Percentiles rank a stretch among this genome's conserved stretches.
These are phyloP conservation scores for Rutstroemia sp. DNA, from an alignment of 2,329 filamentous ascomycete species.

Conservation along the genomic window DNA sequence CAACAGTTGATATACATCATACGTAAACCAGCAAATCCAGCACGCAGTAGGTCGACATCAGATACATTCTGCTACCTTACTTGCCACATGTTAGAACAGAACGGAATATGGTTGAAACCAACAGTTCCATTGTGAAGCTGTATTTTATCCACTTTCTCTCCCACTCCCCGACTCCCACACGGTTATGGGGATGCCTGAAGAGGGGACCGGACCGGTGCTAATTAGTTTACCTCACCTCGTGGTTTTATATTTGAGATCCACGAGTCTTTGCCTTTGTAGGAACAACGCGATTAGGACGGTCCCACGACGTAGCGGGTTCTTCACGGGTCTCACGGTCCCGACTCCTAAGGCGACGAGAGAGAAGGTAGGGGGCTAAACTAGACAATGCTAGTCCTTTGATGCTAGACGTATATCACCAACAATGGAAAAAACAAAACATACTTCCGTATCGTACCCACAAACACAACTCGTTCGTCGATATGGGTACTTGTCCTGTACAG, in stretches of 20 bases:
- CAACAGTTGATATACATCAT: conserved; percentile 5
- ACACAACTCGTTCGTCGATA: no score
- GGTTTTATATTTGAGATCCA: conserved; percentile 7
- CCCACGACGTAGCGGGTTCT: neutral
- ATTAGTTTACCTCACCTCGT: neutral
- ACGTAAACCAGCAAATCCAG: neutral
- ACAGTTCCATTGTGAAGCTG: neutral
- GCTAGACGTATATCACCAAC: neutral
- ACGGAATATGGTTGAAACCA: conserved; percentile 1
- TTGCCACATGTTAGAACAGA: neutral
- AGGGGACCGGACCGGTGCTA: neutral
- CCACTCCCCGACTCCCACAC: neutral
- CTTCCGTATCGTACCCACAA: no score
- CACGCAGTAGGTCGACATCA: neutral
- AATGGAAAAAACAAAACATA: no score
- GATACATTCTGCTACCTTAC: neutral
- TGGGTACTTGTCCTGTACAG: no score
- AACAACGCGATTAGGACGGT: conserved; percentile 1
- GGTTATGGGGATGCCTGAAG: neutral
- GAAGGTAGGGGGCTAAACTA: no score
- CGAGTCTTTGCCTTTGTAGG: neutral
- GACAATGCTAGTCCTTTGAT: neutral
- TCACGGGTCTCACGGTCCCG: no score
- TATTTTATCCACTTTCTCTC: neutral
- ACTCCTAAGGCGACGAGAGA: no score